Conservation (phyloP, 352 stramenopile genomes). For the Thalassiosira mediterranea region DNA sequence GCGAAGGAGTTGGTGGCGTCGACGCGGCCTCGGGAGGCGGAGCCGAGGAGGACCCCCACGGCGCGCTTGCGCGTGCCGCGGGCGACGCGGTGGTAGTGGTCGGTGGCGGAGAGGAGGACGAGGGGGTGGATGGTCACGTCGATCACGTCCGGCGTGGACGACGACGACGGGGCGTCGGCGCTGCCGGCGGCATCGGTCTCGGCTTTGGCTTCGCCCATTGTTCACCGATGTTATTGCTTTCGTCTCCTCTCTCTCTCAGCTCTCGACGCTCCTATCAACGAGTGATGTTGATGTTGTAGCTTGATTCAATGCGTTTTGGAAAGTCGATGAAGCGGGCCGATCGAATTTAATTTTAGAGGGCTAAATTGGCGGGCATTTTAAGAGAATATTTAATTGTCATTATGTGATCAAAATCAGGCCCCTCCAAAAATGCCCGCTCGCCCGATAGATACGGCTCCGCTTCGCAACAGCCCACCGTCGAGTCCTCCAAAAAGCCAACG, state of each 20-base stretch:
- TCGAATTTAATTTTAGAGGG: too few species aligned
- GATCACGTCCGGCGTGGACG: constrained; percentile 40
- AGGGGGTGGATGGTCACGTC: constrained; percentile 96
- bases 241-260: not conserved
- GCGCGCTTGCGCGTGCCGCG: constrained; percentile 98
- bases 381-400: too few species aligned
- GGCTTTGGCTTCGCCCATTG: constrained; percentile 1
- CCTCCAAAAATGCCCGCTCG: too few species aligned
- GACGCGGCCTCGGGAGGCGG: constrained; percentile 89
- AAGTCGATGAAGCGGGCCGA: too few species aligned
- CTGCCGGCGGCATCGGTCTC: not conserved
- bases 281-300: too few species aligned
- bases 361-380: too few species aligned
- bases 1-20: constrained; percentile 87
- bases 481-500: constrained; percentile 7
- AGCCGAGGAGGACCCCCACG: constrained; percentile 97
- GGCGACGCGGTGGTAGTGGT: constrained; percentile 99
- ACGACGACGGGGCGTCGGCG: not conserved
- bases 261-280: not conserved
- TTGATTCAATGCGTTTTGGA: too few species aligned
- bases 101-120: constrained; percentile 97
- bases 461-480: too few species aligned
- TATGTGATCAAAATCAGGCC: too few species aligned
- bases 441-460: too few species aligned
- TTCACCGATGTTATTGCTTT: not conserved